Evolutionary conservation across 441 rosid species (phyloP), one percentile per base, ranked within the genome.

Genomic region (Brassica balearica): DNA sequence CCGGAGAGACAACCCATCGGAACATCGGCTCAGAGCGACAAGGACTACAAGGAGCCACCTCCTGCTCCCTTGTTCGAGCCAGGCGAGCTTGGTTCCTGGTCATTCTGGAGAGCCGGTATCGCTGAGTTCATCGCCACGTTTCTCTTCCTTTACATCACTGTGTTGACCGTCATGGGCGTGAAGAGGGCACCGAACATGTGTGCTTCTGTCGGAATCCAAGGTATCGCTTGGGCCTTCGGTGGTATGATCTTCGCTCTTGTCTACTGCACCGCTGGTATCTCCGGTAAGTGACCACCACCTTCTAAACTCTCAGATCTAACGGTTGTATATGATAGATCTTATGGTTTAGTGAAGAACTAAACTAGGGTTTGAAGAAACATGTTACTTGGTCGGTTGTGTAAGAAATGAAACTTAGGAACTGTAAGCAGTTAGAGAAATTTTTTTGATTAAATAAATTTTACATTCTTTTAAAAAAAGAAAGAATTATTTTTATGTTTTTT

Each of bases 1-100:
- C 73, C 84, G 38, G 87, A 80, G 82, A 84, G 87, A 20, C 85
- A 82, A 64, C 83, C 84, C 8, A 81, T 84, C 63, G 86, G 86
- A 65, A 82, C 85, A 10, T 71, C 85, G 0, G 85, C 87, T 12
- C 82, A 84, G 79, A 77, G 83, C 9, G 86, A 84, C 27, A 90
- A 90, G 81, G 98, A 94, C 84, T 94, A 94, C 87, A 86, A 80
- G 8, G 98, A 92, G 69, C 97, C 85, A 65, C 86, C 86, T 0
- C 86, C 86, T 59, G 85, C 87, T 6, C 85, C 87, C 14, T 62
- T 77, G 51, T 80, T 84, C 15, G 85, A 82, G 72, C 84, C 84
- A 0, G 82, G 80, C 10, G 87, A 84, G 81, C 22, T 82, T 3
- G 77, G 76, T 15, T 82, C 81, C 0, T 84, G 87, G 85, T 84